These are phyloP conservation scores for Wickerhamomyces ciferrii DNA, from an alignment of 805 yeast genomes.

Conservation along the genomic window DNA sequence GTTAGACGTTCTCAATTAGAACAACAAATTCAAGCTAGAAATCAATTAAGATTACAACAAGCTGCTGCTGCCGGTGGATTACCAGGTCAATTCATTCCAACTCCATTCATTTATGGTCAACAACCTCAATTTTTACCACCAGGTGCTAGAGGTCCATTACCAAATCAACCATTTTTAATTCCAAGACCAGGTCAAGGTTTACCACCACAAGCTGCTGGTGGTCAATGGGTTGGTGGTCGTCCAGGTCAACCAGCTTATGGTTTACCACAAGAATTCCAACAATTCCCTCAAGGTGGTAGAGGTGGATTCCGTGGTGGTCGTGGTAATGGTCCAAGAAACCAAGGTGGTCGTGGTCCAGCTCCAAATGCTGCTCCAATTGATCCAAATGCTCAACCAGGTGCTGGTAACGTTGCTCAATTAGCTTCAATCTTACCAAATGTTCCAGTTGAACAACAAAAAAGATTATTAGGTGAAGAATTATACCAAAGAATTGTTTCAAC, in stretches of 20 bases:
- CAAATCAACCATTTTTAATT: constrained; percentile 76
- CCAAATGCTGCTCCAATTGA: constrained; percentile 10
- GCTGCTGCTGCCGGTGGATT: constrained; percentile 75
- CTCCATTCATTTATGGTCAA: constrained; percentile 66
- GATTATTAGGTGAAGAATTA: constrained; percentile 95
- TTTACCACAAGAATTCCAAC: constrained; percentile 57
- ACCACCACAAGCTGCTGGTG: constrained; percentile 49
- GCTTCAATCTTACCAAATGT: constrained; percentile 57
- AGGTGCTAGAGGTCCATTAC: constrained; percentile 79
- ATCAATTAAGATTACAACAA: constrained; percentile 97
- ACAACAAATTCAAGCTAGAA: constrained; percentile 97
- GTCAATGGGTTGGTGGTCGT: constrained; percentile 47
- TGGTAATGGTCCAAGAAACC: constrained; percentile 36
- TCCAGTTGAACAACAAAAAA: constrained; percentile 92
- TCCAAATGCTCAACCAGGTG: constrained; percentile 17
- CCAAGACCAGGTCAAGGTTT: constrained; percentile 63
- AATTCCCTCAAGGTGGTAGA: constrained; percentile 36
- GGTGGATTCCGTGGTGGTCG: constrained; percentile 41
- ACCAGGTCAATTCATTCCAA: constrained; percentile 78
- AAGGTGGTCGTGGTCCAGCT: constrained; percentile 14
- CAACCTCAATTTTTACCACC: constrained; percentile 84
- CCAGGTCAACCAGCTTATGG: constrained; percentile 85
- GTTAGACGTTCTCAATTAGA: constrained; percentile 95
- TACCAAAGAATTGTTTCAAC: constrained; percentile 88
- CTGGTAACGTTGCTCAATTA: constrained; percentile 33